These are phyloP conservation scores for Trametes pubescens DNA, from an alignment of 1,284 basidiomycete species.

Conservation along the genomic window DNA sequence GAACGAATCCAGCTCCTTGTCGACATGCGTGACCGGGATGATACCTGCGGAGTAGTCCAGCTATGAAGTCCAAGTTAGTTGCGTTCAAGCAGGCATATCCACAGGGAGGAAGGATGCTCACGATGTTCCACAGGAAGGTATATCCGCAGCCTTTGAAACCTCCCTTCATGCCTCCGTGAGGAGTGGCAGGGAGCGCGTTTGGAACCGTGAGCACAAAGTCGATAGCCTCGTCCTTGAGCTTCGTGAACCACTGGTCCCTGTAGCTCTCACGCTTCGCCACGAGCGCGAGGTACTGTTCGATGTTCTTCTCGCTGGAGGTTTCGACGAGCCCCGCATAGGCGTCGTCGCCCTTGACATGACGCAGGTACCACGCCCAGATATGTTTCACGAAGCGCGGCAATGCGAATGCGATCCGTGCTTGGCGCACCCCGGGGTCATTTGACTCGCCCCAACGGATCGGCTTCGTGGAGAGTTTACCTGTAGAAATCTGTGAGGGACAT, in stretches of 20 bases:
- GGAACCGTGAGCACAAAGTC: slow-evolving; percentile 71
- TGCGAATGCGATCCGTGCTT: slow-evolving; percentile 42
- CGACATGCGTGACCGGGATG: slow-evolving; percentile 76
- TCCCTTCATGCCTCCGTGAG: slow-evolving; percentile 50
- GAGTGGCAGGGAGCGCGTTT: slow-evolving; percentile 63
- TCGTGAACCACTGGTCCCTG: slow-evolving; percentile 46
- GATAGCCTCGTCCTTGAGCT: slow-evolving; percentile 44
- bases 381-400: slow-evolving; percentile 51
- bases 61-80: slow-evolving; percentile 41
- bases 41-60: slow-evolving; percentile 78
- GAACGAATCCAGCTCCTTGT: slow-evolving; percentile 61
- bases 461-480: slow-evolving; percentile 38
- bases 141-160: slow-evolving; percentile 43
- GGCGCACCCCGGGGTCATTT: slow-evolving; percentile 55
- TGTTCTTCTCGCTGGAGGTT: slow-evolving; percentile 51
- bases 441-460: slow-evolving; percentile 51
- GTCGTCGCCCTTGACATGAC: slow-evolving; percentile 39
- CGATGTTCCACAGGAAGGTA: slow-evolving; percentile 67
- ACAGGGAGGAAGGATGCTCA: slow-evolving; percentile 43
- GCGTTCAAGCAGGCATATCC: neutral
- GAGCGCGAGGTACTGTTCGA: slow-evolving; percentile 66
- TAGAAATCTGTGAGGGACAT: neutral
- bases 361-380: slow-evolving; percentile 50
- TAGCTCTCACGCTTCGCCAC: slow-evolving; percentile 64
- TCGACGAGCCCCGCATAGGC: slow-evolving; percentile 53